These are phyloP conservation scores for Microbotryum lychnidis-dioicae DNA, from an alignment of 1,284 basidiomycete species.

Conservation along the genomic window DNA sequence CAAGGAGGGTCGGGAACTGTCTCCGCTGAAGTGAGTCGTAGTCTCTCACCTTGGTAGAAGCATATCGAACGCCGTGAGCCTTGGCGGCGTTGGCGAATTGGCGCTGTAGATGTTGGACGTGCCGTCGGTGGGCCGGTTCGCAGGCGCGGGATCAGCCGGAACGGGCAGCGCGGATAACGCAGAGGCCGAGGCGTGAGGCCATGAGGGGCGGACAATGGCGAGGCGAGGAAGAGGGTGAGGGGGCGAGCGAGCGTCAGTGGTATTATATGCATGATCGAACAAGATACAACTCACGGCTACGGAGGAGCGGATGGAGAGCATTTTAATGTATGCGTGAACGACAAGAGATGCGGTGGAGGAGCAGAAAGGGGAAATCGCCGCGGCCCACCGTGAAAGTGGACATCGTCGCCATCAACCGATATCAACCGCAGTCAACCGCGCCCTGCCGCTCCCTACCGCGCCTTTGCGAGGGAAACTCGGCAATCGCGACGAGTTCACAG, in stretches of 20 bases:
- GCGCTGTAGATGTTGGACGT: background rate
- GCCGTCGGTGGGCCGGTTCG: too few relatives aligned
- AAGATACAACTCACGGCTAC: background rate
- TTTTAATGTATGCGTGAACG: background rate
- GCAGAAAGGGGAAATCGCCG: too few relatives aligned
- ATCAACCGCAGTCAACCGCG: too few relatives aligned
- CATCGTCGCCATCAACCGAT: too few relatives aligned
- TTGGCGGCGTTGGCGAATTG: conserved; percentile 1
- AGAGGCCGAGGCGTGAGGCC: background rate
- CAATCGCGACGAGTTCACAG: too few relatives aligned
- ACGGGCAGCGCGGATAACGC: background rate
- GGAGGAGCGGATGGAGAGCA: conserved; percentile 5
- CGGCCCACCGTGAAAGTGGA: too few relatives aligned
- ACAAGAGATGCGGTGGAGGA: background rate
- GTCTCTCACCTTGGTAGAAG: conserved; percentile 9
- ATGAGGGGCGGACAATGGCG: background rate
- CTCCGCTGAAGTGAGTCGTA: background rate
- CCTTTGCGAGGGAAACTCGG: too few relatives aligned
- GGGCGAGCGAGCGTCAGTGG: background rate
- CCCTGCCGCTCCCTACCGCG: too few relatives aligned
- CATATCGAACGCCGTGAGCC: conserved; percentile 9
- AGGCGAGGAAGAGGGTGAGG: background rate
- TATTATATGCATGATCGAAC: too few relatives aligned
- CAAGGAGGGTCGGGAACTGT: background rate
- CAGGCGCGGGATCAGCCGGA: background rate